Conservation (phyloP, 2,329 filamentous ascomycete genomes). For the Fusarium napiforme region DNA sequence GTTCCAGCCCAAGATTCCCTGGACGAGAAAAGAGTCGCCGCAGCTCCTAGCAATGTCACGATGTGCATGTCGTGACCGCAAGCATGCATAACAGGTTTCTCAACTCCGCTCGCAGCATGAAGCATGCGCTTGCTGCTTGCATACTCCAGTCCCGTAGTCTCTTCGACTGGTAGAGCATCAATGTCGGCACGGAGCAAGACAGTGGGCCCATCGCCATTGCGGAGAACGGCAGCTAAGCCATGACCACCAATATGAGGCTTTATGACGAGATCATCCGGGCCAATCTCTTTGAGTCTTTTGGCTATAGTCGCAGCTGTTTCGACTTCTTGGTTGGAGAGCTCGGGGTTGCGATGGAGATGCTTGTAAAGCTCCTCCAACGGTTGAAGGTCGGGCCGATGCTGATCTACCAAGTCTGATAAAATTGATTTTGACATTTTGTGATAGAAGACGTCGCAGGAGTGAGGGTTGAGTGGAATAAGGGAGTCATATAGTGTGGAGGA, state of each 20-base stretch:
- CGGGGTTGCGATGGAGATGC: slow-evolving; percentile 67
- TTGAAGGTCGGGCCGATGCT: slow-evolving; percentile 6
- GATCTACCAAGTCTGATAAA: neutral
- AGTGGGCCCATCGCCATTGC: slow-evolving; percentile 65
- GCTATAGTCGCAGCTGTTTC: slow-evolving; percentile 61
- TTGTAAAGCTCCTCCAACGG: slow-evolving; percentile 56
- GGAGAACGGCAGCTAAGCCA: slow-evolving; percentile 66
- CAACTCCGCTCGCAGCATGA: neutral
- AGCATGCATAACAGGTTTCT: slow-evolving; percentile 72
- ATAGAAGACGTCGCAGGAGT: accelerated
- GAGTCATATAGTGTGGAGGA: neutral
- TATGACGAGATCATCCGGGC: slow-evolving; percentile 43
- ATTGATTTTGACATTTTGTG: neutral
- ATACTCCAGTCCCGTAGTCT: slow-evolving; percentile 65
- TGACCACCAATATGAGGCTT: slow-evolving; percentile 66
- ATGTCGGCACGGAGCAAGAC: slow-evolving; percentile 71
- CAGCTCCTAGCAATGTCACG: slow-evolving; percentile 65
- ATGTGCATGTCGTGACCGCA: slow-evolving; percentile 77
- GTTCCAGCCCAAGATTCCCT: slow-evolving; percentile 69
- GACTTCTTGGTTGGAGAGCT: slow-evolving; percentile 67
- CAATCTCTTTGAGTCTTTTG: slow-evolving; percentile 48
- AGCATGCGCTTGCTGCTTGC: slow-evolving; percentile 52
- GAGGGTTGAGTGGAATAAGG: accelerated
- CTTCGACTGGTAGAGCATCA: slow-evolving; percentile 68
- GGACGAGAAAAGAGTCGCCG: slow-evolving; percentile 58